A percentile compares a stretch with the other conserved stretches of the same genome.
Evolutionary conservation across 345 rosid genomes (phyloP).

Genomic region (Eutrema heterophyllum): DNA sequence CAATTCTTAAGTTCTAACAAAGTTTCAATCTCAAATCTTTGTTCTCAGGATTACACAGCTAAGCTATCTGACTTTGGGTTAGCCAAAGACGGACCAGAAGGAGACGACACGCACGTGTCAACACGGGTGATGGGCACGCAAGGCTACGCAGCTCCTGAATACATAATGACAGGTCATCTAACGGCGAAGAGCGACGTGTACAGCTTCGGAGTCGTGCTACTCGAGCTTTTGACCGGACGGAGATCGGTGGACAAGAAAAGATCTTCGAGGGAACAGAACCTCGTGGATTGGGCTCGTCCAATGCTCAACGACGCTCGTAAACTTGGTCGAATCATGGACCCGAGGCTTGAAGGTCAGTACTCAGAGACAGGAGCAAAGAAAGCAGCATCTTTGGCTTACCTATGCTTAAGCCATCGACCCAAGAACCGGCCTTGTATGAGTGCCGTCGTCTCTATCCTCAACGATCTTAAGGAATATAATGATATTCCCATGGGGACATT

Average conservation of each 20-base stretch:
- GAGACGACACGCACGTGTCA: slow-evolving; percentile 88
- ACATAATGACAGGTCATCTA: slow-evolving; percentile 85
- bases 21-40: neutral
- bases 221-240: slow-evolving; percentile 61
- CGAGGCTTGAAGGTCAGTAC: slow-evolving; percentile 84
- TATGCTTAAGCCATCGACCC: slow-evolving; percentile 71
- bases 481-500: slow-evolving; percentile 62
- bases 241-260: slow-evolving; percentile 62
- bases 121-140: slow-evolving; percentile 94
- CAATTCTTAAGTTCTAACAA: neutral
- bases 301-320: slow-evolving; percentile 62
- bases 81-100: slow-evolving; percentile 96
- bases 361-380: slow-evolving; percentile 71
- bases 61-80: slow-evolving; percentile 89
- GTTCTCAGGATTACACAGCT: slow-evolving; percentile 61
- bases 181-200: slow-evolving; percentile 70
- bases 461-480: slow-evolving; percentile 50
- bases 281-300: slow-evolving; percentile 70
- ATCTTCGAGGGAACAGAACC: slow-evolving; percentile 49
- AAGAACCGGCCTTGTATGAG: slow-evolving; percentile 75
- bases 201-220: slow-evolving; percentile 61
- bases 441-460: slow-evolving; percentile 51
- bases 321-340: slow-evolving; percentile 71
- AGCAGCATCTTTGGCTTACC: slow-evolving; percentile 79
- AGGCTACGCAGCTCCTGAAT: slow-evolving; percentile 96